Base-by-base conservation (phyloP, 805 yeast genomes). In the Pichia paraexigua region DNA sequence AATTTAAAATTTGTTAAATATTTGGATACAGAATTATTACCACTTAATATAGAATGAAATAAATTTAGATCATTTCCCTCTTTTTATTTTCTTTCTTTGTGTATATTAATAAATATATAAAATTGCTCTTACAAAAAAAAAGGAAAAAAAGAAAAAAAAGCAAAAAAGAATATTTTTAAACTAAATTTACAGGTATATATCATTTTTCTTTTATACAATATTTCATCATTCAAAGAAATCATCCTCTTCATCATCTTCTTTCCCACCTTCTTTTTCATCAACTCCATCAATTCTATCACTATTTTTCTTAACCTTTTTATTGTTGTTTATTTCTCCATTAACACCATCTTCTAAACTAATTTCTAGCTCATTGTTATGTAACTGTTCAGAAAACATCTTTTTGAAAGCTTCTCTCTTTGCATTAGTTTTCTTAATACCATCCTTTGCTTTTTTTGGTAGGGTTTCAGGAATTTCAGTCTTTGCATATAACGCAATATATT, bases 401-500 rank as follows among this genome's bases (percentile, higher is more conserved):
- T 79, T 79, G 58, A 75, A 78, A 61, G 65, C 69, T 25, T 63
- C 62, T 53, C 76, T 69, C 53, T 64, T 71, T 45, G 68, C 70
- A 50, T 77, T 78, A 1, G 82, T 72, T 49, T 62, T 60, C 45
- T 67, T 68, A 47, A 70, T 50, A 8, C 82, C 83, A 50, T 66
- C 69, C 53, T 69, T 71, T 15, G 73, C 76, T 47, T 65, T 67
- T 8, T 61, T 60, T 22, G 55, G 48, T 43, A 55, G 35, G 47
- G 67, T 65, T n/a, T 67, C 68, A 43, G 68, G 67, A 25, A 57
- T 65, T 21, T 63, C 59, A 3, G 63, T 63, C 35, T 66, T 67
- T 20, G 94, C 90, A 65, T 81, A 91, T 53, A 91, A 67, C 0
- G 97, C 79, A 37, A 87, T 78, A 65, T 91, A 91, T 68, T 88